Conservation (phyloP, 1,284 basidiomycete species). For the Irpex sp. region DNA sequence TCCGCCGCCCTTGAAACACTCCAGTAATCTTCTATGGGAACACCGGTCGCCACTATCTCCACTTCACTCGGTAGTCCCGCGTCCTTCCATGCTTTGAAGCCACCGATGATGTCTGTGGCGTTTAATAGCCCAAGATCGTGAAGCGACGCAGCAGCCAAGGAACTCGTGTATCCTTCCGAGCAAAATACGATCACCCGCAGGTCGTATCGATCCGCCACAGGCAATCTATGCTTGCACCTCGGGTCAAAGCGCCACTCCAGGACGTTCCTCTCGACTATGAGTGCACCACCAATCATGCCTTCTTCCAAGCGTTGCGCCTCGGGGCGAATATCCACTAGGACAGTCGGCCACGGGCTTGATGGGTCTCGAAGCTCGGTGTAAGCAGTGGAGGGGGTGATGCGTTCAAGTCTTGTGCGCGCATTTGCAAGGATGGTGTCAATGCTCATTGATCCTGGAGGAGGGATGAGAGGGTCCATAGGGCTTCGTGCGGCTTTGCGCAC, state of each 20-base stretch:
- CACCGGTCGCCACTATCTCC: slow-evolving; percentile 3
- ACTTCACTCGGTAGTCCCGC: slow-evolving; percentile 48
- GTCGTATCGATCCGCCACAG: slow-evolving; percentile 69
- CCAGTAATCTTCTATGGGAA: slow-evolving; percentile 4
- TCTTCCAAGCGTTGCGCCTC: slow-evolving; percentile 48
- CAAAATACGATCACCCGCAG: slow-evolving; percentile 67
- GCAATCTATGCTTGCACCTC: slow-evolving; percentile 44
- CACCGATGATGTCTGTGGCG: slow-evolving; percentile 73
- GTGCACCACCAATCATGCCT: slow-evolving; percentile 58
- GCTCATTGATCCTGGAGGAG: slow-evolving; percentile 59
- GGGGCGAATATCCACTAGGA: slow-evolving; percentile 74
- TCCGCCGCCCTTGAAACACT: neutral
- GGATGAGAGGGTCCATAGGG: slow-evolving; percentile 54
- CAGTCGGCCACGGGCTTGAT: slow-evolving; percentile 50
- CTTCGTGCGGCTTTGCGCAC: slow-evolving; percentile 53
- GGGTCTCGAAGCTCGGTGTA: slow-evolving; percentile 54
- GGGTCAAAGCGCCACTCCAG: slow-evolving; percentile 76
- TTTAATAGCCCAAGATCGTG: slow-evolving; percentile 66
- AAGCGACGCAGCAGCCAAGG: slow-evolving; percentile 63
- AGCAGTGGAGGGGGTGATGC: slow-evolving; percentile 58
- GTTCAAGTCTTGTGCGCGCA: slow-evolving; percentile 58
- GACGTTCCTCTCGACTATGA: slow-evolving; percentile 68
- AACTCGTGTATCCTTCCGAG: slow-evolving; percentile 66
- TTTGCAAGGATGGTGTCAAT: slow-evolving; percentile 52
- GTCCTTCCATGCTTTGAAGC: slow-evolving; percentile 66